phyloP scores from a whole-genome alignment of 768 basidiomycete species.

The Ramaria rubella region DNA sequence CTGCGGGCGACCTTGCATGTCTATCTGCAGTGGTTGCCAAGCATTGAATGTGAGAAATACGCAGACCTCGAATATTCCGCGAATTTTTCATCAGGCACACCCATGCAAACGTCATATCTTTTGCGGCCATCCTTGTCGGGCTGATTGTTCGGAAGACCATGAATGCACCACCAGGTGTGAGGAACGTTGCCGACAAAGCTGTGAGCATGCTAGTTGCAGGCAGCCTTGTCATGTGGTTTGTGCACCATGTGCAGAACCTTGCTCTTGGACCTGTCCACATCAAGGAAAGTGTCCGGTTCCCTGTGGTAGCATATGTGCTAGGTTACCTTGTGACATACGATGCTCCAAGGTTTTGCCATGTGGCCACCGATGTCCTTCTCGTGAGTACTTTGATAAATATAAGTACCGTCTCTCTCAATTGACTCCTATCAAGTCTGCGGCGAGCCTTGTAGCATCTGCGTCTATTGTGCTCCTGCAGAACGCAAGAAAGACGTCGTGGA shows the following conservation, averaged over 20 bases:
- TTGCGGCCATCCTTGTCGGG: conserved; percentile 50
- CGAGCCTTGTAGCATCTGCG: conserved; percentile 52
- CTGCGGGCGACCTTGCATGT: conserved; percentile 45
- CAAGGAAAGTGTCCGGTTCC: conserved; percentile 46
- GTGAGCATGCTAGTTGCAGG: conserved; percentile 45
- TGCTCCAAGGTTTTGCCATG: conserved; percentile 47
- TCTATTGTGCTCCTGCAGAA: conserved; percentile 38
- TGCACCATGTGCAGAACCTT: conserved; percentile 55
- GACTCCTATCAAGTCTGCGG: conserved; percentile 48
- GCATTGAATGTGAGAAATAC: conserved; percentile 11
- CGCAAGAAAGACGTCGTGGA: conserved; percentile 45
- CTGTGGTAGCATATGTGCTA: conserved; percentile 62
- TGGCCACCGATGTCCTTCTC: conserved; percentile 62
- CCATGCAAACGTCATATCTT: conserved; percentile 45
- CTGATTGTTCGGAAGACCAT: conserved; percentile 44
- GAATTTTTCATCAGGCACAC: conserved; percentile 38
- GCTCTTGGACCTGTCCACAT: conserved; percentile 56
- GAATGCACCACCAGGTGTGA: conserved; percentile 42
- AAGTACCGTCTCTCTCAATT: conserved; percentile 8
- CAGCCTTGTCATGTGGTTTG: conserved; percentile 46
- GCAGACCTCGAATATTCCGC: conserved; percentile 14
- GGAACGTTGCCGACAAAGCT: conserved; percentile 45
- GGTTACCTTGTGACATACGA: conserved; percentile 54
- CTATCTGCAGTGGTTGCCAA: conserved; percentile 47
- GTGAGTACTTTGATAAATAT: conserved; percentile 29